Conservation (phyloP, 2,329 filamentous ascomycete genomes). For the Penicillium sp. region DNA sequence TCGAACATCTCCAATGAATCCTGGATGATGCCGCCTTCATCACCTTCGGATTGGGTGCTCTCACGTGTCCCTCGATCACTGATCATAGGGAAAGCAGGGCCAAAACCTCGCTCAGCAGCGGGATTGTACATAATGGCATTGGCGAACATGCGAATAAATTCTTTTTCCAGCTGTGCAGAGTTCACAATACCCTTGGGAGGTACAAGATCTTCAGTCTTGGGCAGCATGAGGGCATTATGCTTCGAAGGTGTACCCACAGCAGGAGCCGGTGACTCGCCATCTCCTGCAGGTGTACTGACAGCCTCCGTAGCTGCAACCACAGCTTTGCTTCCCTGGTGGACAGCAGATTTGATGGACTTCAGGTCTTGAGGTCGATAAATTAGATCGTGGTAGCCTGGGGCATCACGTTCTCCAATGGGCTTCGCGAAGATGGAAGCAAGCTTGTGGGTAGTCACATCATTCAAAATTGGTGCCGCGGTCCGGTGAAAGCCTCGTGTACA, state of each 20-base stretch:
- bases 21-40: slow-evolving; percentile 82
- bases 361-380: slow-evolving; percentile 74
- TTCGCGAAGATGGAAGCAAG: slow-evolving; percentile 77
- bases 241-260: slow-evolving; percentile 37
- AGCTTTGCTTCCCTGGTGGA: slow-evolving; percentile 50
- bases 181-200: slow-evolving; percentile 91
- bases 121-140: slow-evolving; percentile 99
- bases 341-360: slow-evolving; percentile 72
- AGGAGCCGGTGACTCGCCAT: slow-evolving; percentile 51
- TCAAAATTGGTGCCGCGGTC: slow-evolving; percentile 69
- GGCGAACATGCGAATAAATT: slow-evolving; percentile 93
- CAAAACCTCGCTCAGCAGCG: slow-evolving; percentile 70
- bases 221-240: slow-evolving; percentile 42
- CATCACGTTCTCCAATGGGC: slow-evolving; percentile 70
- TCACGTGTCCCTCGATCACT: slow-evolving; percentile 39
- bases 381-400: slow-evolving; percentile 71
- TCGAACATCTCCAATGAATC: slow-evolving; percentile 88
- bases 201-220: slow-evolving; percentile 70
- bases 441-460: slow-evolving; percentile 73
- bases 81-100: slow-evolving; percentile 56
- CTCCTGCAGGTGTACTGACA: slow-evolving; percentile 64
- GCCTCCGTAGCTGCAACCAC: slow-evolving; percentile 51
- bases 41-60: slow-evolving; percentile 57
- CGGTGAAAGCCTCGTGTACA: slow-evolving; percentile 55
- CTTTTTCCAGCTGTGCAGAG: slow-evolving; percentile 85